Percentiles rank a stretch among this genome's conserved stretches.
These are phyloP conservation scores for Ceratonia siliqua DNA, from an alignment of 306 rosid species.

Conservation along the genomic window DNA sequence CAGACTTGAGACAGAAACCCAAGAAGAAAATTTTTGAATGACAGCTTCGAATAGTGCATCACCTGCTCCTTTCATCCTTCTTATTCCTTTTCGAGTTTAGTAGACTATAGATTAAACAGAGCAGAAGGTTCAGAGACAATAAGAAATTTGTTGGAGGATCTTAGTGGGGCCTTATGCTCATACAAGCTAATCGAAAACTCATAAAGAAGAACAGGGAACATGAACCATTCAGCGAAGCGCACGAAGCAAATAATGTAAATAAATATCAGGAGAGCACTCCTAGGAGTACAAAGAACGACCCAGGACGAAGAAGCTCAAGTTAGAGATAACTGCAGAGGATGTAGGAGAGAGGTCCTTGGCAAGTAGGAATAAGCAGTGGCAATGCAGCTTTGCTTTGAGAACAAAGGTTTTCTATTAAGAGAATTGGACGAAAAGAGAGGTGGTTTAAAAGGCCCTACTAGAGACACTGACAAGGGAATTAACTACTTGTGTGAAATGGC, in stretches of 20 bases:
- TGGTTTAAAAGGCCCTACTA: slow-evolving; percentile 43
- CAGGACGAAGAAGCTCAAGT: background rate
- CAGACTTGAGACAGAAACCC: background rate
- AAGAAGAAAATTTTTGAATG: background rate
- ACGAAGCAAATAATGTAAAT: slow-evolving; percentile 16
- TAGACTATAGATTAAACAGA: background rate
- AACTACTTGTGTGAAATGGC: slow-evolving; percentile 9
- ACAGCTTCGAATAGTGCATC: slow-evolving; percentile 17
- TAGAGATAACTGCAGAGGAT: background rate
- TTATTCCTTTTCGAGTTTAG: background rate
- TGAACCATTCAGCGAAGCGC: background rate
- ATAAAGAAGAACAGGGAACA: slow-evolving; percentile 6
- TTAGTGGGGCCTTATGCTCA: background rate
- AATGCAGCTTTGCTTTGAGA: background rate
- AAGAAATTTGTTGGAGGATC: background rate
- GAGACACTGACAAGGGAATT: slow-evolving; percentile 42
- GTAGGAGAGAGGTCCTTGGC: slow-evolving; percentile 11
- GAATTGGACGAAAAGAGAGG: slow-evolving; percentile 21
- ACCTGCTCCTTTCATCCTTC: background rate
- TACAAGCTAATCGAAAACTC: slow-evolving; percentile 25
- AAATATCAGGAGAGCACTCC: background rate
- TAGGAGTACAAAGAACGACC: slow-evolving; percentile 28
- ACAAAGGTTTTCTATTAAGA: slow-evolving; percentile 20
- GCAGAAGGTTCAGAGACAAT: slow-evolving; percentile 16
- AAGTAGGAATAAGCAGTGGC: background rate